Evolutionary conservation across 441 rosid species (phyloP), one percentile per base, ranked within the genome.

Genomic region (Macaranga tanarius): DNA sequence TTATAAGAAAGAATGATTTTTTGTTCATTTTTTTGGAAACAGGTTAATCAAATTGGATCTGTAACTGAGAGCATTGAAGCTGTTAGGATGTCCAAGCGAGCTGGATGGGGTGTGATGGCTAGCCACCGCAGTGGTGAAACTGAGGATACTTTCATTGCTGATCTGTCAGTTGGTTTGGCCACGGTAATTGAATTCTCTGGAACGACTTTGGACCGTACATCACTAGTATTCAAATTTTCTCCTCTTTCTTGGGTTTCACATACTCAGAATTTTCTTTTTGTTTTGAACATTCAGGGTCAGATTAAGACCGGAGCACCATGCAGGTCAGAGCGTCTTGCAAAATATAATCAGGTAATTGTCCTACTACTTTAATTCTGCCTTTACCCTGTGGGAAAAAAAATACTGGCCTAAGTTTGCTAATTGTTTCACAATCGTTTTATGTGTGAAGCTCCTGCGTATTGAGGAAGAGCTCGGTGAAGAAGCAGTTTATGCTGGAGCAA

Each of bases 91-190:
- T 90, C 99, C 19, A 96, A 96, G 88, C 78, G 38, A 61, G 98
- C 97, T 69, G 98, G 98, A 2, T 96, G 97, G 98, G 97, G 99
- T 62, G 97, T 96, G 56, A 93, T 96, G 99, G 88, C 98, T 57
- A 93, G 99, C 77, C 99, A 96, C 86, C 82, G 96, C 72, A 93
- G 98, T 86, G 98, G 99, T 78, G 99, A 95, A 77, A 95, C 99
- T 5, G 98, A 95, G 81, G 99, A 93, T 75, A 95, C 99, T 12
- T 95, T 95, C 86, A 93, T 95, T 76, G 99, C 98, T 48, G 98
- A 95, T 73, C 81, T 95, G 54, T 80, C 98, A 0, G 98, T 91
- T 38, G 99, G 99, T 62, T 84, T 95, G 86, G 84, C 98, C 50
- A 95, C 95, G 88, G 98, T 91, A 89, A 86, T 82, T 57, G 9